Conservation (phyloP, 139 green algal species). For the Auxenochlorella pyrenoidosa region DNA sequence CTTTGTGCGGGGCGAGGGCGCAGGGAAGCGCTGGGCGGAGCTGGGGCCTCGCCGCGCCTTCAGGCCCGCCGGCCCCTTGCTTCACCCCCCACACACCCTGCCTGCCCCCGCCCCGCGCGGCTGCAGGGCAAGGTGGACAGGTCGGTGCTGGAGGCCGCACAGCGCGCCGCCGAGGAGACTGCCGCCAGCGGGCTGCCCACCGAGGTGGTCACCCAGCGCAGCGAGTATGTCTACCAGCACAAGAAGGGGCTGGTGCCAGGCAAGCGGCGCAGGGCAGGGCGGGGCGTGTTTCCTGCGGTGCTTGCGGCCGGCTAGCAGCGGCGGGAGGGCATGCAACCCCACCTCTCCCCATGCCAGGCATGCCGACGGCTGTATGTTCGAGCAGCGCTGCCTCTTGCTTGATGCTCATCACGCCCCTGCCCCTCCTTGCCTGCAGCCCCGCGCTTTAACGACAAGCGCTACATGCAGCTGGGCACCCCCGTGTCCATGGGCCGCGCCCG, state of each 20-base stretch:
- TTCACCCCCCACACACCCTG: not conserved
- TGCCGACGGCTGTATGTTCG: too few species aligned
- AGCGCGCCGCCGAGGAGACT: not conserved
- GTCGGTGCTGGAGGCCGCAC: conserved; percentile 20
- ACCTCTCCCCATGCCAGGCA: too few species aligned
- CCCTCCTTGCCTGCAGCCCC: conserved; percentile 11
- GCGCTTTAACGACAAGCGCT: conserved; percentile 24
- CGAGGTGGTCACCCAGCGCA: conserved; percentile 8
- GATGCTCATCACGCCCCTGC: too few species aligned
- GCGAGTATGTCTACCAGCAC: conserved; percentile 21
- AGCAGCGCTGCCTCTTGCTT: too few species aligned
- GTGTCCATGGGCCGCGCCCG: conserved; percentile 36
- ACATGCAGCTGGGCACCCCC: conserved; percentile 43
- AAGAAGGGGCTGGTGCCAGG: conserved; percentile 21
- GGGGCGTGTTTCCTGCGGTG: too few species aligned
- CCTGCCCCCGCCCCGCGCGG: not conserved
- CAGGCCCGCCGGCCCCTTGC: too few species aligned
- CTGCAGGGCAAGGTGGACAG: conserved; percentile 19
- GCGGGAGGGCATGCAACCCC: too few species aligned
- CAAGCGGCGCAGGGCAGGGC: not conserved
- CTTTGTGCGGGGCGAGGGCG: too few species aligned
- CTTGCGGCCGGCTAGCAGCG: too few species aligned
- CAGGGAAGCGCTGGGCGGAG: too few species aligned
- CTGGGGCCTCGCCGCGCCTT: too few species aligned
- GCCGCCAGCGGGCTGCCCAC: not conserved